These are phyloP conservation scores for Hypholoma sublateritium DNA, from an alignment of 768 basidiomycete species.

Conservation along the genomic window DNA sequence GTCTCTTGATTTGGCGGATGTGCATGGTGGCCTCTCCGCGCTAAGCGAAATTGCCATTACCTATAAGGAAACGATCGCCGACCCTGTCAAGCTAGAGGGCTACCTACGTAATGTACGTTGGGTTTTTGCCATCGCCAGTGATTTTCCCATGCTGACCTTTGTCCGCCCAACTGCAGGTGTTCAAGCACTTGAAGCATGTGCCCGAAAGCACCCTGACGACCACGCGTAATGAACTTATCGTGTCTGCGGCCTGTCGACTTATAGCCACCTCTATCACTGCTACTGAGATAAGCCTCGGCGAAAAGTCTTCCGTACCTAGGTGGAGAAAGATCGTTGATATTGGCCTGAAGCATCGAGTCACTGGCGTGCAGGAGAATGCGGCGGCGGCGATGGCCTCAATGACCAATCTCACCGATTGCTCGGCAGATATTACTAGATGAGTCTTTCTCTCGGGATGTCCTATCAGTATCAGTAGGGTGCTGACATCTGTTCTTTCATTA, in stretches of 20 bases:
- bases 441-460: slow-evolving; percentile 34
- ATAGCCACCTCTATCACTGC: slow-evolving; percentile 66
- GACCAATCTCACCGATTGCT: slow-evolving; percentile 69
- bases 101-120: slow-evolving; percentile 46
- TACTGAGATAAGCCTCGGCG: slow-evolving; percentile 44
- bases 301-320: slow-evolving; percentile 44
- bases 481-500: slow-evolving; percentile 27
- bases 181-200: slow-evolving; percentile 54
- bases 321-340: slow-evolving; percentile 74
- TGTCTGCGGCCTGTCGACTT: slow-evolving; percentile 69
- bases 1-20: slow-evolving; percentile 64
- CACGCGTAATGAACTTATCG: slow-evolving; percentile 69
- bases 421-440: slow-evolving; percentile 69
- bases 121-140: neutral
- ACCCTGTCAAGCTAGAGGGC: slow-evolving; percentile 31
- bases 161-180: slow-evolving; percentile 51
- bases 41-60: slow-evolving; percentile 74
- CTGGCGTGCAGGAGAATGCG: slow-evolving; percentile 72
- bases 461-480: slow-evolving; percentile 7
- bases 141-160: neutral
- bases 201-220: slow-evolving; percentile 61
- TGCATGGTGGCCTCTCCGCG: slow-evolving; percentile 82
- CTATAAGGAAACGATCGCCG: slow-evolving; percentile 35
- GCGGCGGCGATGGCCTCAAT: slow-evolving; percentile 68
- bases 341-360: slow-evolving; percentile 66